phyloP scores from a whole-genome alignment of 2,329 filamentous ascomycete species.

The Trichothecium roseum region DNA sequence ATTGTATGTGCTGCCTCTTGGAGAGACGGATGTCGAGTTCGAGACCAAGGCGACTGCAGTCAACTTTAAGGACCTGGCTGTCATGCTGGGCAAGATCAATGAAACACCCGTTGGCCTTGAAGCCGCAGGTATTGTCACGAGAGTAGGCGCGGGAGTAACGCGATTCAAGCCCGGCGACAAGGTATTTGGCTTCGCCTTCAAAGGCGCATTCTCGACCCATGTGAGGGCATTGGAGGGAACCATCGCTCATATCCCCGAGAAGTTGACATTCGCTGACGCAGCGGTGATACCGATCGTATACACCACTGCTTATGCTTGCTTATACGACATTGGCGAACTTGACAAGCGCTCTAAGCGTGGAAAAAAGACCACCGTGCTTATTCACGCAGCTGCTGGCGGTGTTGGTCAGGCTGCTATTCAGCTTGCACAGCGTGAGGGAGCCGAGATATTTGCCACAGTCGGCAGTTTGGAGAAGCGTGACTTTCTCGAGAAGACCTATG shows the following conservation, averaged over 20 bases:
- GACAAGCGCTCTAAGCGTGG: constrained; percentile 6
- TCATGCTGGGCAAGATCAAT: constrained; percentile 18
- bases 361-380: constrained; percentile 12
- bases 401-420: constrained; percentile 26
- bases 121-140: constrained; percentile 13
- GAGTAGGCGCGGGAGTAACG: constrained; percentile 12
- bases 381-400: constrained; percentile 22
- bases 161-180: constrained; percentile 19
- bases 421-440: constrained; percentile 14
- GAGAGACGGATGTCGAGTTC: constrained; percentile 6
- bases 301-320: background rate
- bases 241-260: constrained; percentile 15
- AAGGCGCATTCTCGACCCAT: constrained; percentile 18
- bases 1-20: constrained; percentile 2
- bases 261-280: constrained; percentile 18
- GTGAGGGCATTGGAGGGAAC: too few relatives aligned
- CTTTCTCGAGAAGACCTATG: constrained; percentile 24
- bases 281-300: constrained; percentile 2
- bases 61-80: constrained; percentile 20
- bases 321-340: background rate
- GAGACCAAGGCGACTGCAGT: constrained; percentile 7
- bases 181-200: constrained; percentile 8
- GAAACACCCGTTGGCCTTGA: constrained; percentile 12
- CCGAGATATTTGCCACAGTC: constrained; percentile 13
- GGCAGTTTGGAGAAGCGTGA: constrained; percentile 22